Evolutionary conservation across 441 rosid genomes (phyloP).

Genomic region (Raphanus hybrid): DNA sequence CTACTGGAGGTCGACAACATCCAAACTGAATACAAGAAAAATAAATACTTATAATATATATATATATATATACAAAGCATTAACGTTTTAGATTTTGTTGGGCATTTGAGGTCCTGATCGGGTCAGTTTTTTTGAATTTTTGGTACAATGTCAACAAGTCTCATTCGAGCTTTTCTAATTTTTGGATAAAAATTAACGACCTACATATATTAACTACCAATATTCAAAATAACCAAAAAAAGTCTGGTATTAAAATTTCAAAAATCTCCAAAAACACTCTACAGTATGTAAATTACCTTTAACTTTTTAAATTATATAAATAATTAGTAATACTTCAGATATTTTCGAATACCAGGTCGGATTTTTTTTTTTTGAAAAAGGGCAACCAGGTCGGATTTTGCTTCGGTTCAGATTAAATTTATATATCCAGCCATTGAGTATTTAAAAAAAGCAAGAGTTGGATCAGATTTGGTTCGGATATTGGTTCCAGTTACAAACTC

Average conservation of each 20-base stretch:
- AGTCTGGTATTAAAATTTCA: neutral
- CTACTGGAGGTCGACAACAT: slow-evolving; percentile 71
- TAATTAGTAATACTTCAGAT: neutral
- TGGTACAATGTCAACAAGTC: neutral
- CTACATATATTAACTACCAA: neutral
- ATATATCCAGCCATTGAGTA: too few relatives aligned
- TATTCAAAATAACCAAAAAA: neutral
- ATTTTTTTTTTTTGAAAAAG: neutral
- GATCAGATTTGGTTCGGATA: neutral
- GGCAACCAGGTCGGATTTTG: neutral
- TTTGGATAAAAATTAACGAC: neutral
- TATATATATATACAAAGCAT: neutral
- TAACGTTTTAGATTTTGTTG: slow-evolving; percentile 32
- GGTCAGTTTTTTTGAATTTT: neutral
- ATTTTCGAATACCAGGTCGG: neutral
- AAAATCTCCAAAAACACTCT: neutral
- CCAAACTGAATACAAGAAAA: slow-evolving; percentile 47
- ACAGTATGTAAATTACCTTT: neutral
- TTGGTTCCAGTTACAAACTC: neutral
- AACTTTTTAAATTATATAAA: neutral
- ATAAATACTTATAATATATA: neutral
- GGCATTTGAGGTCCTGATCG: neutral
- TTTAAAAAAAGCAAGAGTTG: too few relatives aligned
- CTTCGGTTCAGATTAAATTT: neutral
- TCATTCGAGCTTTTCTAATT: neutral